phyloP scores from a whole-genome alignment of 2,329 filamentous ascomycete genomes.

The Ophiognomonia clavigignenti-juglandacearum region DNA sequence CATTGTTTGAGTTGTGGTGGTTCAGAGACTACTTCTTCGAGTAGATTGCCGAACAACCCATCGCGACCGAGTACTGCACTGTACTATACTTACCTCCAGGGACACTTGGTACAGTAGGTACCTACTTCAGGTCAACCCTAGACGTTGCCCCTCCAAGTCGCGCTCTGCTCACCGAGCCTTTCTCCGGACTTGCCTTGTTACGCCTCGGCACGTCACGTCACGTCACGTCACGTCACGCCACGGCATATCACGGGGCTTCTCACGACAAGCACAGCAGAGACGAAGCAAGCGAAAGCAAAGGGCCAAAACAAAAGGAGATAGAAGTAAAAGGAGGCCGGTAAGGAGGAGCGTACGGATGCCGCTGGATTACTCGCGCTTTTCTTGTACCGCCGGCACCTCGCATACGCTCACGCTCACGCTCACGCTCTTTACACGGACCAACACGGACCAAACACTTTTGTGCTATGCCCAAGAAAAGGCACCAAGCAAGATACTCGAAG shows the following conservation, averaged over 20 bases:
- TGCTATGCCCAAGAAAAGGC: slow-evolving; percentile 61
- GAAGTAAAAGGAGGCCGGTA: too few species aligned
- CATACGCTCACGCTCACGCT: not conserved
- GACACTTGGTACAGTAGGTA: too few species aligned
- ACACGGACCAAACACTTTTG: too few species aligned
- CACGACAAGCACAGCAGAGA: slow-evolving; percentile 3
- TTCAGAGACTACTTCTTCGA: not conserved
- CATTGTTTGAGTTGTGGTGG: slow-evolving; percentile 7
- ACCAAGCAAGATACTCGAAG: slow-evolving; percentile 51
- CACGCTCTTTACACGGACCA: too few species aligned
- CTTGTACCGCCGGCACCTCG: not conserved
- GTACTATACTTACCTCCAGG: too few species aligned
- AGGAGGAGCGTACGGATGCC: too few species aligned
- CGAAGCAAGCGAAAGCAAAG: not conserved
- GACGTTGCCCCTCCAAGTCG: not conserved
- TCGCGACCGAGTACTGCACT: too few species aligned
- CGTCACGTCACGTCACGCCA: too few species aligned
- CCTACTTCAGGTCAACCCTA: not conserved
- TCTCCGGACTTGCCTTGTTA: not conserved
- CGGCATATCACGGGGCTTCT: slow-evolving; percentile 9
- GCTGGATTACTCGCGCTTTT: too few species aligned
- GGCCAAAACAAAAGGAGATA: too few species aligned
- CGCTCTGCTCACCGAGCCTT: slow-evolving; percentile 2
- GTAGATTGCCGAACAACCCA: too few species aligned
- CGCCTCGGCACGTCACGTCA: too few species aligned